Base-by-base conservation (phyloP, 495 filamentous ascomycete species). In the Aspergillus diversus region DNA sequence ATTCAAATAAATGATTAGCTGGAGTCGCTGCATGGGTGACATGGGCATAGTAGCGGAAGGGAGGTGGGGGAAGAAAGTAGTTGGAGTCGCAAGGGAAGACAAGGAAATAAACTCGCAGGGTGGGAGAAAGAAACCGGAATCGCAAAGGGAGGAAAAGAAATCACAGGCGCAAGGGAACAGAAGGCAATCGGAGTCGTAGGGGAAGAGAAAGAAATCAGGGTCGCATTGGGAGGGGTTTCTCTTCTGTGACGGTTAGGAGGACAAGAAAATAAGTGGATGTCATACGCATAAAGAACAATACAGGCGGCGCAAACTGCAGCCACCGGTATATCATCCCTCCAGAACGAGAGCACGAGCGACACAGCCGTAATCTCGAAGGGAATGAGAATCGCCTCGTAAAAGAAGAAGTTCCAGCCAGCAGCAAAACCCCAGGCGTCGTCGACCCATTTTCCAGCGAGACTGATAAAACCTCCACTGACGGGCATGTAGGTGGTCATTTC, bases 361-460 rank as follows among this genome's bases (percentile, higher is more conserved):
- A 89, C 83, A n/a, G 89, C 88, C 6, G 84, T 82, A 48, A 92
- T 86, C 69, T 92, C 89, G 66, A 90, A 92, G 0, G 89, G 89
- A 21, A 92, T 86, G 5, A 89, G 73, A 32, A 84, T 79, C 0
- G 87, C 89, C 68, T 89, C 84, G 61, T 72, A 71, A 57, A 90
- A 83, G 60, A 91, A 75, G 69, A 92, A 92, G 56, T 84, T 82
- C 83, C 83, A 85, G 7, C 80, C 81, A 37, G 77, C 77, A 64
- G 79, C 75, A 63, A 84, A 84, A 13, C 83, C 83, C 69, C 79
- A 75, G n/a, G 82, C 78, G 31, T 78, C 77, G 60, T 85, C 82
- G 37, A 84, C 78, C 75, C 82, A 85, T 47, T 75, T 66, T 12
- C 67, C 65, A 17, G 76, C 73, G 57, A 80, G 78, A 8, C 74